Base-by-base conservation (phyloP, 495 filamentous ascomycete genomes). In the Sordaria brevicollis region DNA sequence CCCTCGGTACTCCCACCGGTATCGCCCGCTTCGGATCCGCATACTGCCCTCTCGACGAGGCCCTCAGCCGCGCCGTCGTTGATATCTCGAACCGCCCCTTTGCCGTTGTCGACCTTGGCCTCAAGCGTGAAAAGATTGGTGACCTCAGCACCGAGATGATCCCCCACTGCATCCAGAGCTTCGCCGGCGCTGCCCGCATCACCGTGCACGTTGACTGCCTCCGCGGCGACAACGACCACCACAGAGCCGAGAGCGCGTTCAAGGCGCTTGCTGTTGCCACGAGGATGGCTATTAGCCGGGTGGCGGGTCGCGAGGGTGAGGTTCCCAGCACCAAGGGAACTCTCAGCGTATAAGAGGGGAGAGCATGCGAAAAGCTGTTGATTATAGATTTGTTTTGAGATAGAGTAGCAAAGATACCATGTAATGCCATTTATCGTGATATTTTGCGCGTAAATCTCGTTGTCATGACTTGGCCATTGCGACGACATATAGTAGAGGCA, bases 91-190 rank as follows among this genome's bases (percentile, higher is more conserved):
- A 92, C 78, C 91, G 95, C 0, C 94, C 95, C 2, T 97, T 86
- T 83, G 85, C 87, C 70, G 91, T 97, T 1, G 87, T 95, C 34
- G 84, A 95, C 68, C 84, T 98, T 4, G 93, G 89, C 4, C 86
- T 96, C 72, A 86, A 84, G 81, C 87, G 94, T 41, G 94, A 97
- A 85, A 95, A 92, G 87, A 91, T 98, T 74, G 95, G 95, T 35
- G 91, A 93, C 73, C 80, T 98, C 75, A 94, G 91, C 84, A 91
- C 88, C 66, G 94, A 99, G 87, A 99, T 98, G 95, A 88, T 99
- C 67, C 94, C 95, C 67, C 95, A 99, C 82, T 94, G 94, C 65
- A 78, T 99, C 79, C 89, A 93, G 81, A 94, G 91, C 81, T 99
- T 97, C 81, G 93, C 94, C 41, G 91, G 94, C 83, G 91, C 87